phyloP scores from a whole-genome alignment of 1,284 basidiomycete species.

The Ganoderma sinense region DNA sequence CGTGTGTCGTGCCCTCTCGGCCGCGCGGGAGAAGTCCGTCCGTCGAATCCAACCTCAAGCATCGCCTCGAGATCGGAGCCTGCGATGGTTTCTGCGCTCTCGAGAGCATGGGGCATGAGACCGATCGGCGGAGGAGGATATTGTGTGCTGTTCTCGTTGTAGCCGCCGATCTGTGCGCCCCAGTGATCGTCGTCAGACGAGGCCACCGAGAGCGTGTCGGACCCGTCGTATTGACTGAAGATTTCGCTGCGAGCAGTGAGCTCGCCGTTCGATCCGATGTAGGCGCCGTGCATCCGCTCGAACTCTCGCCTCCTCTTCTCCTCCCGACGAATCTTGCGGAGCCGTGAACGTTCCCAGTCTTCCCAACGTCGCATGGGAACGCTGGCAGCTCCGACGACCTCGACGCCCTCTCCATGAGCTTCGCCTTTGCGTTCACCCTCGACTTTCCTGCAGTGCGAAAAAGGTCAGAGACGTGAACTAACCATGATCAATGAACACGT shows the following conservation, averaged over 20 bases:
- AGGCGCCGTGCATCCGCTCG: constrained; percentile 77
- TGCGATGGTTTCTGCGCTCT: constrained; percentile 70
- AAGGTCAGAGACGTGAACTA: not conserved
- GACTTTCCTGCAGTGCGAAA: constrained; percentile 75
- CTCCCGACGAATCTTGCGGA: constrained; percentile 91
- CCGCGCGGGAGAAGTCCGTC: constrained; percentile 51
- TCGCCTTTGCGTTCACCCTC: constrained; percentile 86
- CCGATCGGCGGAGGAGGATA: constrained; percentile 88
- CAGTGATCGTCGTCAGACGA: constrained; percentile 95
- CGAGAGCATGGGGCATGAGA: constrained; percentile 57
- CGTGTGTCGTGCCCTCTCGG: constrained; percentile 47
- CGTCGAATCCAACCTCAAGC: constrained; percentile 89
- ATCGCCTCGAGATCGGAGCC: constrained; percentile 87
- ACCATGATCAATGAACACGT: constrained; percentile 34
- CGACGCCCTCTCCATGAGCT: constrained; percentile 77
- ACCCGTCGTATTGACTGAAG: constrained; percentile 73
- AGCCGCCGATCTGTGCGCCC: constrained; percentile 86
- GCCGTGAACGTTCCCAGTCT: constrained; percentile 98
- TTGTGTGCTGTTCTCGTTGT: constrained; percentile 84
- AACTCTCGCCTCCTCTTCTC: constrained; percentile 85
- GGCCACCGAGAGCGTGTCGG: constrained; percentile 78
- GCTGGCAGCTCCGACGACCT: constrained; percentile 61
- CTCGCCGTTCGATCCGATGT: constrained; percentile 67
- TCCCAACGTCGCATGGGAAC: constrained; percentile 97
- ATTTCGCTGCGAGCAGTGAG: constrained; percentile 62